These are phyloP conservation scores for Fusarium chuoi DNA, from an alignment of 2,329 filamentous ascomycete species.

Conservation along the genomic window DNA sequence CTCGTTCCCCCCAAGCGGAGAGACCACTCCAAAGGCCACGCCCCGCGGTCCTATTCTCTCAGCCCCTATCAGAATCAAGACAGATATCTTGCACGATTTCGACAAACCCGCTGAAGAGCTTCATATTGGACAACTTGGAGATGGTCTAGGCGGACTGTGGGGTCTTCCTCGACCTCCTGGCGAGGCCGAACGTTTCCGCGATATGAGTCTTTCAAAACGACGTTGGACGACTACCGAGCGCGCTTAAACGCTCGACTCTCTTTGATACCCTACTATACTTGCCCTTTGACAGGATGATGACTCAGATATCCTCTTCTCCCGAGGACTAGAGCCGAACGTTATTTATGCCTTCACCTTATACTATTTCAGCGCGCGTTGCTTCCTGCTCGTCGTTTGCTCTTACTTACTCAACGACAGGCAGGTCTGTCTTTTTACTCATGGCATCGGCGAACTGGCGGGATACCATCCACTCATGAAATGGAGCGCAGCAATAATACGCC, in stretches of 20 bases:
- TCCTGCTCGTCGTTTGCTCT: constrained; percentile 25
- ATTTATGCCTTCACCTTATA: constrained; percentile 20
- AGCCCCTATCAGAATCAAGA: constrained; percentile 51
- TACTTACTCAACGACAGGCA: constrained; percentile 30
- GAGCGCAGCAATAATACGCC: constrained; percentile 15
- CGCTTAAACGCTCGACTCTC: constrained; percentile 20
- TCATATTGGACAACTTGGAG: constrained; percentile 51
- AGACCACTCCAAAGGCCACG: constrained; percentile 32
- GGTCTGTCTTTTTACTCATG: constrained; percentile 40
- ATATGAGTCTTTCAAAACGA: constrained; percentile 60
- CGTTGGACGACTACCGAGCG: constrained; percentile 67
- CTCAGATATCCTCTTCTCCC: constrained; percentile 6
- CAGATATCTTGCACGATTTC: constrained; percentile 41
- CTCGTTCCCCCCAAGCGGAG: constrained; percentile 31
- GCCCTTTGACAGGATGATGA: constrained; percentile 22
- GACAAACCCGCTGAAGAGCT: constrained; percentile 48
- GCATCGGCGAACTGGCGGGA: constrained; percentile 41
- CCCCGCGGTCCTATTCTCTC: constrained; percentile 46
- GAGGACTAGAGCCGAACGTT: constrained; percentile 8
- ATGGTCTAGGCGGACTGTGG: constrained; percentile 57
- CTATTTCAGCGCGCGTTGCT: constrained; percentile 40
- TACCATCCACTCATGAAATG: constrained; percentile 24
- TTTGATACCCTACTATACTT: constrained; percentile 9
- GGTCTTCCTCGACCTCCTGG: constrained; percentile 56
- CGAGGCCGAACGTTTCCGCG: constrained; percentile 58